Conservation (phyloP, 1,284 basidiomycete genomes). For the Cutaneotrichosporon cutaneum region DNA sequence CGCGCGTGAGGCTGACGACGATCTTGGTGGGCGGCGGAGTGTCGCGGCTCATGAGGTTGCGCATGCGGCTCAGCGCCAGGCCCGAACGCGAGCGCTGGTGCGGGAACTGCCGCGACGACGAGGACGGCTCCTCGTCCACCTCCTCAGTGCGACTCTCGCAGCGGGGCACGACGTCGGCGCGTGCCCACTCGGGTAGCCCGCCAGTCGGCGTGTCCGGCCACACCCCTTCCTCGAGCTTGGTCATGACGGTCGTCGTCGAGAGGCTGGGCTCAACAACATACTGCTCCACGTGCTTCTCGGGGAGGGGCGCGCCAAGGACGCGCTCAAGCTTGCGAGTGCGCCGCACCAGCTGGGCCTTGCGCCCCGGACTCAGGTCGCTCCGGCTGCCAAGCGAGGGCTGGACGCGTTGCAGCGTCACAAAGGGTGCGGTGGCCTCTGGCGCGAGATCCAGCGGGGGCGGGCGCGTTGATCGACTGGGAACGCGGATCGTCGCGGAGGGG, state of each 20-base stretch:
- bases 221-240: conserved; percentile 19
- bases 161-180: conserved; percentile 33
- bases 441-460: neutral
- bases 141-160: neutral
- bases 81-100: conserved; percentile 4
- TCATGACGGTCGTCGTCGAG: conserved; percentile 20
- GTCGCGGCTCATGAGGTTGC: neutral
- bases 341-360: conserved; percentile 67
- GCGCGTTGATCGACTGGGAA: neutral
- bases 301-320: conserved; percentile 61
- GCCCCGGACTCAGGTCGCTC: conserved; percentile 62
- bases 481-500: neutral
- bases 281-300: conserved; percentile 32
- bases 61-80: conserved; percentile 2
- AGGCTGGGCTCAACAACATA: conserved; percentile 37
- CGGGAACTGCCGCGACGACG: neutral
- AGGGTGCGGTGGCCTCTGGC: neutral
- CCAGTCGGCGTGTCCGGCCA: conserved; percentile 25
- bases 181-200: conserved; percentile 28
- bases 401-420: neutral
- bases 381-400: neutral
- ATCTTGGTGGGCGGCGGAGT: conserved; percentile 6
- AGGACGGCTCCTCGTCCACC: neutral
- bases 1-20: conserved; percentile 31
- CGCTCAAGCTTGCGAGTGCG: conserved; percentile 73